Base-by-base conservation (phyloP, 768 basidiomycete species). In the Postia placenta region DNA sequence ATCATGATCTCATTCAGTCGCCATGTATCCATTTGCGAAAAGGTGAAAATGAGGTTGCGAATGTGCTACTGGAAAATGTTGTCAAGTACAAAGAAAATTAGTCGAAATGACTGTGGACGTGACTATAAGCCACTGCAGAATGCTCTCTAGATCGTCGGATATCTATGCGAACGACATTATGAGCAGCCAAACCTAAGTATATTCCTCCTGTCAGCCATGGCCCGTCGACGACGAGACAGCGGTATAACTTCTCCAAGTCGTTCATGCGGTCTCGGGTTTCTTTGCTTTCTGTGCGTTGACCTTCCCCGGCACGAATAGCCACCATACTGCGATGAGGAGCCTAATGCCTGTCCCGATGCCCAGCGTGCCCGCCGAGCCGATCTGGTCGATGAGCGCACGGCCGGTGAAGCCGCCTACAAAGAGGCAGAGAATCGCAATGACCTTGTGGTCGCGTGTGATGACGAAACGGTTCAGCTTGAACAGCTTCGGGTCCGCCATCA, bases 401-500 rank as follows among this genome's bases (percentile, higher is more conserved):
- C 79, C 74, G 12, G 69, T 59, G 59, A 94, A 86, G 2, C 85
- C 89, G 11, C 91, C 91, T 23, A 86, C 15, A 65, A 94, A 89
- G 45, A 92, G 75, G n/a, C 76, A 62, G 28, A 67, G 24, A 47
- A 86, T 80, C 2, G 81, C 88, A 57, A 87, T 70, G 39, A 81
- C 60, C 60, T 83, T 81, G 66, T 87, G 81, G 62, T 92, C 88
- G 41, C 88, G 81, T 1, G 81, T 72, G 7, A 61, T 62, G 52
- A 86, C 74, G 44, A 67, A 67, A 43, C 75, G 69, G 35, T 73
- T 73, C 40, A 78, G 48, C 22, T 72, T 59, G 73, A 92, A 85
- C 19, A 94, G 76, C 41, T 78, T 67, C 0, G 90, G 90, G 63
- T 91, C 88, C 43, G 83, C 82, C 75, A 87, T 76, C 42, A 93